Evolutionary conservation across 2,329 filamentous ascomycete genomes (phyloP), one percentile per base, ranked within the genome.

Genomic region (Leptoxyphium fumago): DNA sequence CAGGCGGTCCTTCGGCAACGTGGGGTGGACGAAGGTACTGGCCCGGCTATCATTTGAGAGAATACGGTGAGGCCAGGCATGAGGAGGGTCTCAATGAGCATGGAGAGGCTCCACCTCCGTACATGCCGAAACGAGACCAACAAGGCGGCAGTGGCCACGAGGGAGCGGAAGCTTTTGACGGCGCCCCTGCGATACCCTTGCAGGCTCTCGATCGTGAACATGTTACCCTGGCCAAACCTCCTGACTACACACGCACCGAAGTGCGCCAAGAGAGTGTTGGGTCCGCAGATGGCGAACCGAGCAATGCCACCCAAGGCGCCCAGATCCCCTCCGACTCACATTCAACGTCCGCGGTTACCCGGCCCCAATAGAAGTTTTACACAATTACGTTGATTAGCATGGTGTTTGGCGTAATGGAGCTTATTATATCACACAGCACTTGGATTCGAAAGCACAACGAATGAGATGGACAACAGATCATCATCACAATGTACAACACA

Each of bases 21-120:
- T 55, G 53, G 53, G 51, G 52, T 29, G 50, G 13, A 42, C 48
- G 11, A 11, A 18, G 30, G 38, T 28, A 29, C 5, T 18, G 41
- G 34, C 18, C n/a, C 11, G 29, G 26, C 13, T 18, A 11, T 17
- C 17, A 15, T 11, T 28, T 29, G 42, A 29, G 34, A 39, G 39
- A 26, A 21, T 42, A 28, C 41, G 54, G 15, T 28, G 21, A 32
- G 29, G 17, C 46, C 44, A 30, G 43, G 45, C 38, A 41, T 42
- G 65, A 71, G 39, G 78, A 82, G 49, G 78, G 78, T 0, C 59
- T 81, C 45, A 71, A 82, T 55, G 77, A 80, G 61, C 60, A 70
- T 38, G 78, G 78, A 26, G 76, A 81, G 57, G 75, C 77, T 9
- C 78, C 78, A 41, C 78, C 78, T 40, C 75, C 78, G 0, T 82